A percentile compares a stretch with the other conserved stretches of the same genome.
Evolutionary conservation across 2,329 filamentous ascomycete genomes (phyloP).

Genomic region (Proliferodiscus dingleyae): DNA sequence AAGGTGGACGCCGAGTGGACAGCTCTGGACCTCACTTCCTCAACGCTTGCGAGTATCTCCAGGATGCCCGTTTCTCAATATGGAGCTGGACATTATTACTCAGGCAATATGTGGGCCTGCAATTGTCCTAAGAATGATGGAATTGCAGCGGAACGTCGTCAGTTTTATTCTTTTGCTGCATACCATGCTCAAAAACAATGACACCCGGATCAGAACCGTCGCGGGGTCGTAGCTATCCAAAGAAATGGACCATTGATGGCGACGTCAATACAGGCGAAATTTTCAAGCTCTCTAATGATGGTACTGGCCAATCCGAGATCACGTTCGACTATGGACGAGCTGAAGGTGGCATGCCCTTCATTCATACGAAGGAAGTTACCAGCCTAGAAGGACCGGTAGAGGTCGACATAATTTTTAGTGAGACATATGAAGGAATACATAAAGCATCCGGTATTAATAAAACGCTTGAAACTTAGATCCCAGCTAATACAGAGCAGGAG

Average conservation of each 20-base stretch:
- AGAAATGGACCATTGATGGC: constrained; percentile 7
- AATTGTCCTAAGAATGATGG: no score
- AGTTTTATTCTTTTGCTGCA: background rate
- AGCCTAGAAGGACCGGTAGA: constrained; percentile 13
- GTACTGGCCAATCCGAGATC: constrained; percentile 13
- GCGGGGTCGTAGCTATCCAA: background rate
- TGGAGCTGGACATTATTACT: no score
- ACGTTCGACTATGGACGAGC: constrained; percentile 18
- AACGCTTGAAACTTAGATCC: background rate
- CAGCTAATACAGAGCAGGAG: constrained; percentile 15
- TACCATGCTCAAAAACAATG: background rate
- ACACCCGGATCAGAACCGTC: background rate
- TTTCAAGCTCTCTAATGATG: constrained; percentile 7
- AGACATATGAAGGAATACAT: constrained; percentile 18
- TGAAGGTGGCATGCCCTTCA: constrained; percentile 20
- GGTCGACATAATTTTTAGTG: constrained; percentile 22
- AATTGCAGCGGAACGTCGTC: background rate
- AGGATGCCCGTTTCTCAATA: no score
- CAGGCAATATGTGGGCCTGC: no score
- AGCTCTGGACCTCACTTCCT: no score
- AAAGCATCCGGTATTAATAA: constrained; percentile 11
- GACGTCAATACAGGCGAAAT: background rate
- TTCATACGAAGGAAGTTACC: constrained; percentile 11
- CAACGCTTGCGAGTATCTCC: no score
- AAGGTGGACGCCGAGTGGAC: no score